Percentiles rank a stretch among this genome's conserved stretches.
These are phyloP conservation scores for Panaeolus cyanescens DNA, from an alignment of 768 basidiomycete species.

Conservation along the genomic window DNA sequence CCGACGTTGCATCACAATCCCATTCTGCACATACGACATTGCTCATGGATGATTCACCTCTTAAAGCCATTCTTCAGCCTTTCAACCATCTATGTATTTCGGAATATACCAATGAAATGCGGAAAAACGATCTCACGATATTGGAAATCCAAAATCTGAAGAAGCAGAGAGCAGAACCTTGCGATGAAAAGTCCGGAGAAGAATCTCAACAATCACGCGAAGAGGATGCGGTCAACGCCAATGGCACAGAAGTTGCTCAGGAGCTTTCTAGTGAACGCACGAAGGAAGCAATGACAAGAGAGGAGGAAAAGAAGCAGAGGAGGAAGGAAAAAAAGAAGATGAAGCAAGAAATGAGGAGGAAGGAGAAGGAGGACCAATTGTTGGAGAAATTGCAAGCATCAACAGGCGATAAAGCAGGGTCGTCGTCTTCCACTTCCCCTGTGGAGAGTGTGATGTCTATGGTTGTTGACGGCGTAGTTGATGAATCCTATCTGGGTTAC, in stretches of 20 bases:
- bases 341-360: not conserved
- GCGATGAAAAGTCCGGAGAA: no score
- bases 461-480: not conserved
- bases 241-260: not conserved
- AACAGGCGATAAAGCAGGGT: not conserved
- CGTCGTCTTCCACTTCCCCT: not conserved
- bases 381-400: not conserved
- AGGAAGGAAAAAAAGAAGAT: conserved; percentile 1
- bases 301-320: not conserved
- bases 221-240: not conserved
- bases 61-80: conserved; percentile 67
- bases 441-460: not conserved
- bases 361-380: conserved; percentile 10
- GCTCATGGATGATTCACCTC: conserved; percentile 57
- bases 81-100: conserved; percentile 80
- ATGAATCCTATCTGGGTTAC: conserved; percentile 19
- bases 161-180: not conserved
- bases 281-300: not conserved
- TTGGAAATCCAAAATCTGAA: conserved; percentile 12
- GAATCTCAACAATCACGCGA: not conserved
- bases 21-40: conserved; percentile 50
- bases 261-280: conserved; percentile 1
- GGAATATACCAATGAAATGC: conserved; percentile 58
- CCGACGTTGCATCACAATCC: conserved; percentile 5
- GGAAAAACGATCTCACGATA: conserved; percentile 32